phyloP scores from a whole-genome alignment of 2,329 filamentous ascomycete genomes.

The Fusarium compactum region DNA sequence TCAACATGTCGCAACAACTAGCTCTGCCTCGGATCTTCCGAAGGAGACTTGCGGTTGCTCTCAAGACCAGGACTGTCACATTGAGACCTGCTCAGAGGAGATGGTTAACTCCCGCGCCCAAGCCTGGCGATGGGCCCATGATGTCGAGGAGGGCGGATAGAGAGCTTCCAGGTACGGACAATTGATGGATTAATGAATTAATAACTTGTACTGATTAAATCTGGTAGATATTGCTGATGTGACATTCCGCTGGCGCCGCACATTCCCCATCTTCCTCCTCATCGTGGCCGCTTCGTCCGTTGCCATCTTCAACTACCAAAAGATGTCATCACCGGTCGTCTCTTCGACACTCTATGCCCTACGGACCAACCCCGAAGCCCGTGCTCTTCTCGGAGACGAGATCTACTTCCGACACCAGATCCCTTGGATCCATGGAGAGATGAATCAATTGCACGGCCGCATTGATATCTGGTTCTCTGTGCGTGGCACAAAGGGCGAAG shows the following conservation, averaged over 20 bases:
- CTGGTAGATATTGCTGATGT: slow-evolving; percentile 56
- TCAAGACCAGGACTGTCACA: slow-evolving; percentile 35
- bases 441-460: slow-evolving; percentile 92
- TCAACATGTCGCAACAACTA: slow-evolving; percentile 41
- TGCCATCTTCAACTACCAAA: slow-evolving; percentile 99
- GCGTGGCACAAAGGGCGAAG: slow-evolving; percentile 78
- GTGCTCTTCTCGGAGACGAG: slow-evolving; percentile 85
- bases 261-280: slow-evolving; percentile 83
- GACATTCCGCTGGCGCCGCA: slow-evolving; percentile 73
- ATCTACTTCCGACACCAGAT: slow-evolving; percentile 84
- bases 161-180: slow-evolving; percentile 69
- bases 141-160: slow-evolving; percentile 74
- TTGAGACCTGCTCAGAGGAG: slow-evolving; percentile 55
- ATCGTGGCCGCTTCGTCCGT: slow-evolving; percentile 78
- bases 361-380: slow-evolving; percentile 80
- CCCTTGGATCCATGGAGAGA: slow-evolving; percentile 85
- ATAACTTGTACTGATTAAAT: slow-evolving; percentile 6
- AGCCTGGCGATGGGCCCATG: slow-evolving; percentile 70
- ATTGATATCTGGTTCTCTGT: slow-evolving; percentile 92
- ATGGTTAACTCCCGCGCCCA: slow-evolving; percentile 67
- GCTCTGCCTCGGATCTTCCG: slow-evolving; percentile 46
- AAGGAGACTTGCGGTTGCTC: slow-evolving; percentile 43
- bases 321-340: slow-evolving; percentile 88
- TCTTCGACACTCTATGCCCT: slow-evolving; percentile 91
- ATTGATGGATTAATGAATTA: background rate